phyloP scores from a whole-genome alignment of 352 stramenopile species.

The Globisporangium paddicum region DNA sequence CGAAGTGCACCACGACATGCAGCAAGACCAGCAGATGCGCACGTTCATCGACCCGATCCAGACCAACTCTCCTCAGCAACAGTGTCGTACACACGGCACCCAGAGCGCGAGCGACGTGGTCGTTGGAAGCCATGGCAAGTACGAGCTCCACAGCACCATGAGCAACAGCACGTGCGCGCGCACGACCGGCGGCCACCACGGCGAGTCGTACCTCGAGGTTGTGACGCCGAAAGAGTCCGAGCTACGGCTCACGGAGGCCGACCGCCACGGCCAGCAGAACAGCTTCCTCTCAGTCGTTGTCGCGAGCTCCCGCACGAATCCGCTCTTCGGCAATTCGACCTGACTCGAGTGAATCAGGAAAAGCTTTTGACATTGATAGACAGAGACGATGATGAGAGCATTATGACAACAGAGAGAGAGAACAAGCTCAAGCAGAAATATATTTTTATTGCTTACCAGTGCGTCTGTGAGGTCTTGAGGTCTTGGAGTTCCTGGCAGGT shows the following conservation, averaged over 20 bases:
- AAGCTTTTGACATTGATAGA: background rate
- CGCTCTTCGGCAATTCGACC: conserved; percentile 25
- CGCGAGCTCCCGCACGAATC: conserved; percentile 51
- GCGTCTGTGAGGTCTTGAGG: background rate
- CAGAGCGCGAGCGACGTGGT: conserved; percentile 17
- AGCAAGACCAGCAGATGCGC: conserved; percentile 69
- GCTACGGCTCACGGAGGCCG: conserved; percentile 35
- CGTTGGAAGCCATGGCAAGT: conserved; percentile 22
- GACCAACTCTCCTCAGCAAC: conserved; percentile 17
- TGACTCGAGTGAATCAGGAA: background rate
- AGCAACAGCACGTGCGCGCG: background rate
- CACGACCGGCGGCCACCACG: background rate
- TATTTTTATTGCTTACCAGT: conserved; percentile 16
- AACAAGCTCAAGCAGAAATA: conserved; percentile 2
- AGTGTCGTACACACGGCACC: background rate
- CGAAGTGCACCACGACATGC: conserved; percentile 80
- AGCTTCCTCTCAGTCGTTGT: conserved; percentile 58
- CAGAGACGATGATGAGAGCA: conserved; percentile 1
- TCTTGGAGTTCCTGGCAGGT: background rate
- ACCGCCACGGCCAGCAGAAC: conserved; percentile 23
- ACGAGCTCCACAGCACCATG: conserved; percentile 17
- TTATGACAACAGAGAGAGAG: background rate
- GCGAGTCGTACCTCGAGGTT: conserved; percentile 30
- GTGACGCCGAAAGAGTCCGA: conserved; percentile 41
- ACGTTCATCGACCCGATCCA: conserved; percentile 63